Percentiles rank a stretch among this genome's conserved stretches.
phyloP scores from a whole-genome alignment of 2,329 filamentous ascomycete species.

The Talaromyces islandicus region DNA sequence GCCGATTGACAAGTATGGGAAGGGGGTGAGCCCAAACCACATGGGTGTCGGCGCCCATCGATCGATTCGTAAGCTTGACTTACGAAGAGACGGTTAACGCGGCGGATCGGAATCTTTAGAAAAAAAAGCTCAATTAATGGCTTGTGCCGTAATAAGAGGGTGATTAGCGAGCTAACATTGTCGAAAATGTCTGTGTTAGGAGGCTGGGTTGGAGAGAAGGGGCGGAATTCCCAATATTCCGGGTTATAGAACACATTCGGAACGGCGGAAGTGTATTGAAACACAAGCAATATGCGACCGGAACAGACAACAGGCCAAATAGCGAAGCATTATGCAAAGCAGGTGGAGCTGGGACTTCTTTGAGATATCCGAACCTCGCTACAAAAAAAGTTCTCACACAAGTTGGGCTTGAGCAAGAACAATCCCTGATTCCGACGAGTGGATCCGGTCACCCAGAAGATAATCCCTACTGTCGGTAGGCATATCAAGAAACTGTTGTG shows the following conservation, averaged over 20 bases:
- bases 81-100: slow-evolving; percentile 60
- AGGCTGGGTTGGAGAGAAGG: slow-evolving; percentile 35
- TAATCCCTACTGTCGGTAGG: slow-evolving; percentile 42
- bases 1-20: slow-evolving; percentile 44
- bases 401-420: slow-evolving; percentile 21
- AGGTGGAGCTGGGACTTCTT: slow-evolving; percentile 34
- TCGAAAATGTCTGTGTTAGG: slow-evolving; percentile 17
- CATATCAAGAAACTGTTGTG: slow-evolving; percentile 24
- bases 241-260: slow-evolving; percentile 46
- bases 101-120: slow-evolving; percentile 53
- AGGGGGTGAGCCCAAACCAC: slow-evolving; percentile 19
- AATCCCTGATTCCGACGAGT: slow-evolving; percentile 53
- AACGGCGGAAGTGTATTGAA: slow-evolving; percentile 26
- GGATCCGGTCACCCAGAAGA: slow-evolving; percentile 29
- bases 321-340: slow-evolving; percentile 19
- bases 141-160: slow-evolving; percentile 49
- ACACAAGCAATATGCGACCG: slow-evolving; percentile 21
- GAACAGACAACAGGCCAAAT: slow-evolving; percentile 35
- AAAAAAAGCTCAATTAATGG: slow-evolving; percentile 48
- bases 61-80: slow-evolving; percentile 46
- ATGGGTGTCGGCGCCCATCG: slow-evolving; percentile 51
- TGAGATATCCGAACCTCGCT: slow-evolving; percentile 50
- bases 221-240: slow-evolving; percentile 27
- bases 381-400: slow-evolving; percentile 27
- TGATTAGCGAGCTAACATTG: slow-evolving; percentile 33